Evolutionary conservation across 148 eudicot genomes (phyloP), one percentile per base, ranked within the genome.

Genomic region (Vaccinium corymbosum): DNA sequence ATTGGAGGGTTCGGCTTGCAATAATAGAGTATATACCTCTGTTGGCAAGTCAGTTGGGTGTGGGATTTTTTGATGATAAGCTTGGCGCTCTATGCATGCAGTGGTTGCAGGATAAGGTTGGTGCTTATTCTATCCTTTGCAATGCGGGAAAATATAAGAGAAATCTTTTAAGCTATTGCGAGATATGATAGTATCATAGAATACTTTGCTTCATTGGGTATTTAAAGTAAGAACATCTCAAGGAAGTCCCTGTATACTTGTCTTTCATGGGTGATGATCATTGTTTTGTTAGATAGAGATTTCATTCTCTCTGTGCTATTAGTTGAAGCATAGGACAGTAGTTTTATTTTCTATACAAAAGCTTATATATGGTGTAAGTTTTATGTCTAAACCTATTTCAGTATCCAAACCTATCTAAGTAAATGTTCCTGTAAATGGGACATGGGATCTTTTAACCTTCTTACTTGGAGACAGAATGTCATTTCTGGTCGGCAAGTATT

Each of bases 1-100:
- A 97, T 87, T 97, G 99, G 99, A 92, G 99, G 89, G 99, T 97
- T 76, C 96, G 99, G 25, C 94, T 97, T 81, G 99, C 99, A 25
- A 94, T 97, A 83, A 97, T 97, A 74, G 99, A 97, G 85, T 97
- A 97, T 88, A 93, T 97, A 78, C 99, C 98, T 62, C 66, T 97
- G 87, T 93, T 97, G 87, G 98, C 96, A 84, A 97, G 98, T 89
- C 99, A 97, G 82, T 87, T 97, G 83, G 99, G 99, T 84, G 95
- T 97, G 78, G 98, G 98, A 49, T 97, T 97, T 90, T 97, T 97
- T 87, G 98, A 97, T 80, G 99, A 97, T 89, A 97, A 97, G 88
- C 96, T 97, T 82, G 99, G 99, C 72, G 92, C 91, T 77, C 93
- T 97, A 76, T 97, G 99, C 91, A 97, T 97, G 98, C 98, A 97